Conservation (phyloP, 371 early-diverging fungal genomes). For the Coemansia sp. region DNA sequence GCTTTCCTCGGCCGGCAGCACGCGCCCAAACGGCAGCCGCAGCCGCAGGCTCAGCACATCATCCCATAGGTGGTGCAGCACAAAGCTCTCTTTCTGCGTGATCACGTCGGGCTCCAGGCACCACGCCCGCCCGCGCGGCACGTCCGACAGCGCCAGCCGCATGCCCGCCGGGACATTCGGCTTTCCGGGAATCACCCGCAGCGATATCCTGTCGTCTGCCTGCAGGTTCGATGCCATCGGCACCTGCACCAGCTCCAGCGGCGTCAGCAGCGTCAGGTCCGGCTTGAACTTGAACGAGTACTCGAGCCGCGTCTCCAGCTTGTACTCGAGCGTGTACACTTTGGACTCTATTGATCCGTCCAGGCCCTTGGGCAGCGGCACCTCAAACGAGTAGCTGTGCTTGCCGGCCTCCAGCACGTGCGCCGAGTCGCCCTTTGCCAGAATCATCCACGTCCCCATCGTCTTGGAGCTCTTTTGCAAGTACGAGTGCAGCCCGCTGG, state of each 20-base stretch:
- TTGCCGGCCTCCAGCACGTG: slow-evolving; percentile 30
- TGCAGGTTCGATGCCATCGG: slow-evolving; percentile 37
- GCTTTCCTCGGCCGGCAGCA: slow-evolving; percentile 9
- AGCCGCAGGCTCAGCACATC: slow-evolving; percentile 15
- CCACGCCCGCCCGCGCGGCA: slow-evolving; percentile 32
- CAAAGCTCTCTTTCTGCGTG: slow-evolving; percentile 20
- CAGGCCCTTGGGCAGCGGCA: slow-evolving; percentile 33
- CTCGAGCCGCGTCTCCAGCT: slow-evolving; percentile 35
- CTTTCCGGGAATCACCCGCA: slow-evolving; percentile 3
- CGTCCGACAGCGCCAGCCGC: neutral
- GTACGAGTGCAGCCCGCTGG: slow-evolving; percentile 18
- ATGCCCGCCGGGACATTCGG: neutral
- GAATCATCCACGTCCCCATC: slow-evolving; percentile 31
- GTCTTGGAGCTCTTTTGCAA: slow-evolving; percentile 35
- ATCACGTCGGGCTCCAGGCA: slow-evolving; percentile 23
- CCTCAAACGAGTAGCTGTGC: slow-evolving; percentile 42
- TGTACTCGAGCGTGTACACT: slow-evolving; percentile 27
- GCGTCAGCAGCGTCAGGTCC: slow-evolving; percentile 8
- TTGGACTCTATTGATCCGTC: slow-evolving; percentile 27
- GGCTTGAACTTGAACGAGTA: slow-evolving; percentile 42
- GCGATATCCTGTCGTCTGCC: slow-evolving; percentile 39
- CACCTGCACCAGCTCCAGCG: slow-evolving; percentile 32
- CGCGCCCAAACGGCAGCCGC: slow-evolving; percentile 31
- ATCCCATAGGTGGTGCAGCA: slow-evolving; percentile 38
- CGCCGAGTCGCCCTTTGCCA: slow-evolving; percentile 10